Percentiles rank a stretch among this genome's conserved stretches.
These are phyloP conservation scores for Peronospora belbahrii DNA, from an alignment of 352 stramenopile species.

Conservation along the genomic window DNA sequence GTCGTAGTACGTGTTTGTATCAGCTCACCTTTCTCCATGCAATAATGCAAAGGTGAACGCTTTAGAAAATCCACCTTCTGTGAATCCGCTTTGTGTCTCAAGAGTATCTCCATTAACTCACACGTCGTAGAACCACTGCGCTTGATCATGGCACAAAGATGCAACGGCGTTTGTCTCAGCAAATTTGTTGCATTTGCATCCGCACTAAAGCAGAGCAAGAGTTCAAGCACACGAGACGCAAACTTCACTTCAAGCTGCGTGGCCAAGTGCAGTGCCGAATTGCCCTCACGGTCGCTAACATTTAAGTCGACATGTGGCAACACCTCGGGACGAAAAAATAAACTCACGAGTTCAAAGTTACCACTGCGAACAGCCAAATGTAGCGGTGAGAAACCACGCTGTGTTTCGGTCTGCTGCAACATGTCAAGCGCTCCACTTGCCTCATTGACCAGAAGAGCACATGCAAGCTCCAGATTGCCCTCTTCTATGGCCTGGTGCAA, in stretches of 20 bases:
- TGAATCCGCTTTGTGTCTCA: conserved; percentile 49
- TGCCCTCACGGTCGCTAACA: conserved; percentile 58
- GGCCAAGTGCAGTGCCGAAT: conserved; percentile 58
- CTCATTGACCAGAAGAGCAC: conserved; percentile 41
- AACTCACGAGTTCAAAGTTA: conserved; percentile 52
- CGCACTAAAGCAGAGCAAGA: conserved; percentile 63
- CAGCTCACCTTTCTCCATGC: conserved; percentile 75
- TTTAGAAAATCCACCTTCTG: conserved; percentile 58
- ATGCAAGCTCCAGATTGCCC: conserved; percentile 40
- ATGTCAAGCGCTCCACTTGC: conserved; percentile 33
- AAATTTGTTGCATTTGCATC: conserved; percentile 56
- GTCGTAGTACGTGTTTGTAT: no score
- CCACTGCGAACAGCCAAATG: conserved; percentile 54
- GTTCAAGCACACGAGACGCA: conserved; percentile 54
- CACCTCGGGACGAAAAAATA: conserved; percentile 75
- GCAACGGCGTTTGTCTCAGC: conserved; percentile 64
- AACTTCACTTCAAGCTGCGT: conserved; percentile 52
- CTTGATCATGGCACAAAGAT: conserved; percentile 67
- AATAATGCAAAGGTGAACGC: conserved; percentile 68
- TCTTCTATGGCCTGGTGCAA: conserved; percentile 39
- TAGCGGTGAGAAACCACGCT: conserved; percentile 50
- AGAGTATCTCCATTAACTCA: conserved; percentile 53
- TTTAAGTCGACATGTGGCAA: conserved; percentile 60
- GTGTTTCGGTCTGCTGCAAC: conserved; percentile 44
- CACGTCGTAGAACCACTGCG: conserved; percentile 30